Evolutionary conservation across 2,329 filamentous ascomycete species (phyloP).

Genomic region (Allantophomopsis cytisporea): DNA sequence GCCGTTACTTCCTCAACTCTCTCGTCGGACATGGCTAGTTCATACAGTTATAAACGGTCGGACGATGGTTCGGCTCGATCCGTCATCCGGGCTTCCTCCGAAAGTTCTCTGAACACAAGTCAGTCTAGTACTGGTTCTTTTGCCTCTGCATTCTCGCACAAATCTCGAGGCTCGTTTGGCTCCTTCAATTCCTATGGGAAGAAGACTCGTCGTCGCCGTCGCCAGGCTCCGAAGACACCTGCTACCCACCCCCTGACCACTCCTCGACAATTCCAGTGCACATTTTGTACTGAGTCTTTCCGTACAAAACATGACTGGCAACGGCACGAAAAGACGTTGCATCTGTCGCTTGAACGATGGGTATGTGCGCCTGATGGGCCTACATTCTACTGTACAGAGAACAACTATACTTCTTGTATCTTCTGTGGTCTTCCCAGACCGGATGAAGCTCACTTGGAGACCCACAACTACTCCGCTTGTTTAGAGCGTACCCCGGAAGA

Average conservation of each 20-base stretch:
- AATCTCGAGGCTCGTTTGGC: conserved; percentile 38
- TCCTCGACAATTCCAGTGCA: conserved; percentile 41
- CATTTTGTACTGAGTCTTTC: conserved; percentile 56
- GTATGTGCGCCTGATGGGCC: conserved; percentile 47
- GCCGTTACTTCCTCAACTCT: conserved; percentile 37
- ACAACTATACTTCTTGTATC: conserved; percentile 40
- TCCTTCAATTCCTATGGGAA: conserved; percentile 14
- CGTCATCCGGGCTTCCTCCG: conserved; percentile 43
- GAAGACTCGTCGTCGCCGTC: conserved; percentile 13
- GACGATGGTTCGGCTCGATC: conserved; percentile 48
- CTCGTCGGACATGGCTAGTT: conserved; percentile 42
- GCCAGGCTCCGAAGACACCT: conserved; percentile 22
- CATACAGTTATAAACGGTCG: conserved; percentile 40
- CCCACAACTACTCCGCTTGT: conserved; percentile 49
- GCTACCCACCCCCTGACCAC: conserved; percentile 26
- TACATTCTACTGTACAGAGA: conserved; percentile 40
- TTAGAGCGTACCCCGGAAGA: conserved; percentile 49
- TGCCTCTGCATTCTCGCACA: conserved; percentile 43
- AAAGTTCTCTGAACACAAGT: conserved; percentile 46
- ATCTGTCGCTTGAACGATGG: conserved; percentile 51
- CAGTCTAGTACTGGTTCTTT: conserved; percentile 45
- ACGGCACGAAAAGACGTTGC: conserved; percentile 56
- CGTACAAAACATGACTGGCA: conserved; percentile 59
- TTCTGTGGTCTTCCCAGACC: conserved; percentile 45
- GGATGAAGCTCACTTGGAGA: conserved; percentile 39